phyloP scores from a whole-genome alignment of 495 filamentous ascomycete species.

The Penicillium steckii region DNA sequence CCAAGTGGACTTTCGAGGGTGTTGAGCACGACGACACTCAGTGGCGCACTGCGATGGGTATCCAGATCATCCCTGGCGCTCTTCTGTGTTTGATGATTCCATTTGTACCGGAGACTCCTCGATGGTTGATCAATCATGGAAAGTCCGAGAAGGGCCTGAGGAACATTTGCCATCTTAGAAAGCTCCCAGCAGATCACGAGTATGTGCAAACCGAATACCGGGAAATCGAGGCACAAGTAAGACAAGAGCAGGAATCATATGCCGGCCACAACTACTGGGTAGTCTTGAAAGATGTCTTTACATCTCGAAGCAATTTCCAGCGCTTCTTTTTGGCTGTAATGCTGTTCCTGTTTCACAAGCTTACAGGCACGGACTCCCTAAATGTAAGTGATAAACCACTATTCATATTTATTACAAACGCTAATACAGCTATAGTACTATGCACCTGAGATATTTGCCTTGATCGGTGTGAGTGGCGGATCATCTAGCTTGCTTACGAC shows the following conservation, averaged over 20 bases:
- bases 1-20: conserved; percentile 19
- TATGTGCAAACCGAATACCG: conserved; percentile 50
- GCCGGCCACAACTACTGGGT: conserved; percentile 26
- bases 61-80: conserved; percentile 48
- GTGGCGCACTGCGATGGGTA: conserved; percentile 46
- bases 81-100: conserved; percentile 61
- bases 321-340: conserved; percentile 32
- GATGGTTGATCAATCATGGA: conserved; percentile 51
- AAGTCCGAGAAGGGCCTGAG: conserved; percentile 48
- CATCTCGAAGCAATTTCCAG: conserved; percentile 20
- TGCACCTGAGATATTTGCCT: conserved; percentile 40
- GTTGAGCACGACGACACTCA: conserved; percentile 33
- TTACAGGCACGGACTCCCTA: conserved; percentile 39
- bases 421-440: conserved; percentile 30
- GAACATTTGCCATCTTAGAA: conserved; percentile 57
- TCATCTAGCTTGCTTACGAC: conserved; percentile 38
- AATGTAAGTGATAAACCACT: conserved; percentile 23
- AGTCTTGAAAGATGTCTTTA: conserved; percentile 26
- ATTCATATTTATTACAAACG: no score
- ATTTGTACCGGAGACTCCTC: conserved; percentile 49
- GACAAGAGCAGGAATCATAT: conserved; percentile 25
- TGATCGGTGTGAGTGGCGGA: conserved; percentile 34
- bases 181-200: conserved; percentile 53
- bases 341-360: conserved; percentile 43
- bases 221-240: conserved; percentile 26